Base-by-base conservation (phyloP, 140 eudicot genomes). In the Anethum foeniculum region DNA sequence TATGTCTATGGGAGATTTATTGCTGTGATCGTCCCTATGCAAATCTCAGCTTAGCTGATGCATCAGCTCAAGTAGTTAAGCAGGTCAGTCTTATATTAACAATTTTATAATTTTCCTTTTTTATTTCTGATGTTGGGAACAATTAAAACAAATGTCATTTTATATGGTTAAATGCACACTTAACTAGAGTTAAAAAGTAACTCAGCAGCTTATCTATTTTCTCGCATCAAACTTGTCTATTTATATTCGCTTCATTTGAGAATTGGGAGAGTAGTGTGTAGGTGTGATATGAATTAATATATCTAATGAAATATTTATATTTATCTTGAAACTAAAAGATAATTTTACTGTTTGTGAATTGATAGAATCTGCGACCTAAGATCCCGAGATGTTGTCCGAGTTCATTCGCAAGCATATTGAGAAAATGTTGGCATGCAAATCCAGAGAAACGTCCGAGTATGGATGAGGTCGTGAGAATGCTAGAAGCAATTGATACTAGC, bases 381-480 rank as follows among this genome's bases (percentile, higher is more conserved):
- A 80, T 84, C 30, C 86, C 86, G 0, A 62, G 38, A 73, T 80
- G 86, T 64, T 84, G 86, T 27, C 86, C 86, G 3, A 30, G 67
- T 58, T n/a, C 83, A 41, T 18, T 84, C 4, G 83, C 77, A n/a
- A 75, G 52, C 62, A 75, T 83, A 2, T 79, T 84, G 86, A 69
- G 71, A 11, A 74, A 36, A 47, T 84, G 86, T 32, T 84, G 86
- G 86, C 81, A 84, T 19, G 72, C 77, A 23, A 74, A 84, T 65
- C 83, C 86, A 4, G 83, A 80, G 58, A 84, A 80, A 65, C 78
- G 86, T 5, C 86, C 86, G 2, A 68, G 68, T n/a, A 84, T 84
- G 81, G 81, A 79, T 0, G 83, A 84, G 58, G 81, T 69, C 0
- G 83, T 84, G 23, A 46, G 38, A 43, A 38, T 73, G 41, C 41